Base-by-base conservation (phyloP, 2,329 filamentous ascomycete species). In the Chaetomiaceae sp. region DNA sequence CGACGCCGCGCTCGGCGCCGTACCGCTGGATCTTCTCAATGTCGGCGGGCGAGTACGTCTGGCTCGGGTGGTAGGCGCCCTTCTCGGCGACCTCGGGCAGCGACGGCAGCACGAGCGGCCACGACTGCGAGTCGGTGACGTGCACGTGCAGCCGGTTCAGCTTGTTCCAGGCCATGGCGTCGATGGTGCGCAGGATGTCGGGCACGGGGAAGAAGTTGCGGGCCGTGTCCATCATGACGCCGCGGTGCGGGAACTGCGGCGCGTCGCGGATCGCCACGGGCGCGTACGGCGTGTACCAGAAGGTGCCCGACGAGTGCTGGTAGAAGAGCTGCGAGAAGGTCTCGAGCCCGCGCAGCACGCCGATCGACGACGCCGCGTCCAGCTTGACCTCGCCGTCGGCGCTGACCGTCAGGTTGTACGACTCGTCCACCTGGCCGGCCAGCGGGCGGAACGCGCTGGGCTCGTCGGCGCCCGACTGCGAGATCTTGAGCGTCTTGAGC, bases 131-230 rank as follows among this genome's bases (percentile, higher is more conserved):
- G 67, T 95, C 89, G 4, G 87, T 93, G 51, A 85, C 76, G 71
- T 95, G 89, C 48, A 92, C 73, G 68, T 93, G 89, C 50, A 95
- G 75, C 5, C 83, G 77, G 69, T 93, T 93, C 74, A 93, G 78
- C 72, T 95, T 93, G 72, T 84, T 89, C 78, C 82, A 89, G 1
- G 86, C 73, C 57, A 87, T 69, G 35, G 82, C 86, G 63, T 95
- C 87, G 57, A 96, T 87, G 47, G 83, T 88, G 44, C 83, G 81
- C 62, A 83, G 76, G 58, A 95, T 83, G 60, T 87, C 80, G 3
- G 73, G 66, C 20, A 87, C 70, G 1, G 80, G 76, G 67, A 85
- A 87, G 70, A 77, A 93, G 62, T 83, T 85, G 52, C 90, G 77
- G 3, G 86, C 77, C 37, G 89, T 82, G 63, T 95, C 90, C 60